Evolutionary conservation across 2,329 filamentous ascomycete genomes (phyloP).

Genomic region (Sporothrix inflata): DNA sequence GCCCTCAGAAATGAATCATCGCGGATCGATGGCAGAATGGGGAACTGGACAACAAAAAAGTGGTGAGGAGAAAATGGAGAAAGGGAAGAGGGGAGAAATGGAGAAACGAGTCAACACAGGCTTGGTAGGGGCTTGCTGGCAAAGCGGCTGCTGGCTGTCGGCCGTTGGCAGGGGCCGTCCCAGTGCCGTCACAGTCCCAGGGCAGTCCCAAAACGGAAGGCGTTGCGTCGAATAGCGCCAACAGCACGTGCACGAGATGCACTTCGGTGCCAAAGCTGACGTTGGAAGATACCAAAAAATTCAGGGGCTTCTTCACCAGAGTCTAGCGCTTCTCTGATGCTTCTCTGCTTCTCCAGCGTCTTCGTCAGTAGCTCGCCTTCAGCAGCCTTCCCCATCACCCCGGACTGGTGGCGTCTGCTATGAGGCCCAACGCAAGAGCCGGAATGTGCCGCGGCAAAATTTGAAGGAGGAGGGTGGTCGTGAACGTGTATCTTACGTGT

Average conservation of each 20-base stretch:
- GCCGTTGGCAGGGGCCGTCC: neutral
- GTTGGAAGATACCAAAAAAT: neutral
- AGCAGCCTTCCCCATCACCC: neutral
- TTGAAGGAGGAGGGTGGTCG: neutral
- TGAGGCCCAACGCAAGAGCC: neutral
- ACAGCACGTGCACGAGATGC: neutral
- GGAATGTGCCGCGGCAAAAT: neutral
- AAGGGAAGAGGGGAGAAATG: neutral
- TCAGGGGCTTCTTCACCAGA: too few relatives aligned
- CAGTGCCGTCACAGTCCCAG: neutral
- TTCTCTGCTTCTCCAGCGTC: neutral
- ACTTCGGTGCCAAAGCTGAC: too few relatives aligned
- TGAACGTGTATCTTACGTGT: too few relatives aligned
- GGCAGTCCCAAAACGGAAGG: neutral
- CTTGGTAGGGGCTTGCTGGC: neutral
- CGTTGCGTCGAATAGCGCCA: slow-evolving; percentile 5
- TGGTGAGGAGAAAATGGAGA: neutral
- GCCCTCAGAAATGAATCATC: neutral
- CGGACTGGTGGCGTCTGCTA: neutral
- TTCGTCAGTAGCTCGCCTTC: too few relatives aligned
- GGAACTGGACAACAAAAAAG: neutral
- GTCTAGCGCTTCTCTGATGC: neutral
- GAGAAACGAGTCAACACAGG: neutral
- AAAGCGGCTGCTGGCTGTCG: neutral
- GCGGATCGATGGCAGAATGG: neutral